These are phyloP conservation scores for Wickerhamomyces tratensis DNA, from an alignment of 805 yeast species.

Conservation along the genomic window DNA sequence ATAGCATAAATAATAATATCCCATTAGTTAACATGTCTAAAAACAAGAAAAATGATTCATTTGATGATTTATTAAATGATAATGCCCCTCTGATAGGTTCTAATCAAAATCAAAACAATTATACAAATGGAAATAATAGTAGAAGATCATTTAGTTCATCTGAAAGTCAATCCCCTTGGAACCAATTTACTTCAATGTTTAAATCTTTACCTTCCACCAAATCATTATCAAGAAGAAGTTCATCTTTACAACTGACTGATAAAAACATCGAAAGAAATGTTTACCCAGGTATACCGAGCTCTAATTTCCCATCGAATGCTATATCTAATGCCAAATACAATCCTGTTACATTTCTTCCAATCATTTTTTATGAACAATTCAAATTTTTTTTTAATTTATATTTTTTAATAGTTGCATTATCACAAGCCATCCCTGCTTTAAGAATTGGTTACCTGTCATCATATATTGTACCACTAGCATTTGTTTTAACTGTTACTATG, in stretches of 20 bases:
- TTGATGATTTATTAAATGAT: constrained; percentile 14
- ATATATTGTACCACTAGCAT: constrained; percentile 88
- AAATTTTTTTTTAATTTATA: constrained; percentile 92
- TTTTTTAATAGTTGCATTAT: constrained; percentile 85
- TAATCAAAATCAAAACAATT: constrained; percentile 10
- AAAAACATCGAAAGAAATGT: constrained; percentile 29
- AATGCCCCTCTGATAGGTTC: constrained; percentile 6
- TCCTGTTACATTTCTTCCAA: constrained; percentile 79
- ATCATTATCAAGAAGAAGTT: constrained; percentile 6
- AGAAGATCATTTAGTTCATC: constrained; percentile 6
- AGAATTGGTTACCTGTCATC: constrained; percentile 91
- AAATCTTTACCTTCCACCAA: constrained; percentile 4
- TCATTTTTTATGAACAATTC: constrained; percentile 89
- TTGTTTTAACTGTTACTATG: constrained; percentile 90
- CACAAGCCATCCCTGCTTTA: constrained; percentile 82
- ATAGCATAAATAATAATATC: constrained; percentile 18
- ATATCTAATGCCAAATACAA: constrained; percentile 92
- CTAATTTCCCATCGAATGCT: constrained; percentile 55
- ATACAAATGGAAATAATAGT: constrained; percentile 14
- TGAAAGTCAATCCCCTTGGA: too few relatives aligned
- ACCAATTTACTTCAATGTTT: too few relatives aligned
- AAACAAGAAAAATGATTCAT: constrained; percentile 15
- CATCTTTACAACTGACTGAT: constrained; percentile 17
- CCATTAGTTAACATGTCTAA: constrained; percentile 21
- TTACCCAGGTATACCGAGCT: constrained; percentile 31